phyloP scores from a whole-genome alignment of 768 basidiomycete genomes.

The Suillus spraguei region DNA sequence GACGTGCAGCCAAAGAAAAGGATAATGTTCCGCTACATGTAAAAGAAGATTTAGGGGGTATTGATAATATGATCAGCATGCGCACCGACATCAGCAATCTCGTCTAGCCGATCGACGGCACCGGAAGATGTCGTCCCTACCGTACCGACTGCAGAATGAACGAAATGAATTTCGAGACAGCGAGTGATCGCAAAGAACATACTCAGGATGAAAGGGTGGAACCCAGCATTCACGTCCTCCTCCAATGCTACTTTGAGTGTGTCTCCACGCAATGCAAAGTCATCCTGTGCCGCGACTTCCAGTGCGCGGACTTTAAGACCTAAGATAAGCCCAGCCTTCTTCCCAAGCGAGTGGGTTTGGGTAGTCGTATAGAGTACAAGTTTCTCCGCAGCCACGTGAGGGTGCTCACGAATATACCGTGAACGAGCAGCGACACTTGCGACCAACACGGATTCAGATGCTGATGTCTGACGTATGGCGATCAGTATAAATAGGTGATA shows the following conservation, averaged over 20 bases:
- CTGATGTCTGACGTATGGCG: constrained; percentile 59
- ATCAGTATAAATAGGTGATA: neutral
- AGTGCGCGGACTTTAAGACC: constrained; percentile 77
- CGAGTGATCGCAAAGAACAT: constrained; percentile 3
- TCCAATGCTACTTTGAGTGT: constrained; percentile 60
- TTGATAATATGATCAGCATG: constrained; percentile 14
- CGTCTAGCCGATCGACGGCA: constrained; percentile 76
- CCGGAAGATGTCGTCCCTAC: constrained; percentile 92
- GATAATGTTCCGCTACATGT: constrained; percentile 54
- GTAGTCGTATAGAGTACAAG: constrained; percentile 88
- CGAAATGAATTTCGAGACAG: neutral
- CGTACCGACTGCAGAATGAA: constrained; percentile 65
- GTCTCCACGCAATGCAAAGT: constrained; percentile 70
- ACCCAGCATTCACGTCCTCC: constrained; percentile 60
- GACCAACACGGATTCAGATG: constrained; percentile 81
- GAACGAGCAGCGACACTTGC: constrained; percentile 81
- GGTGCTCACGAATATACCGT: constrained; percentile 50
- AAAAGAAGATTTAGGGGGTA: neutral
- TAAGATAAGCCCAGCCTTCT: constrained; percentile 78
- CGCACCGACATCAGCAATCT: constrained; percentile 73
- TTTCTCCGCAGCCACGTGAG: constrained; percentile 52
- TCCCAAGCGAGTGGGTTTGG: constrained; percentile 87
- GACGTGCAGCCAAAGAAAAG: constrained; percentile 81
- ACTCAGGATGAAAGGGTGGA: constrained; percentile 84
- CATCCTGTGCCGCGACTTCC: constrained; percentile 63